Evolutionary conservation across 1,284 basidiomycete genomes (phyloP).

Genomic region (Cryptococcus sp.): DNA sequence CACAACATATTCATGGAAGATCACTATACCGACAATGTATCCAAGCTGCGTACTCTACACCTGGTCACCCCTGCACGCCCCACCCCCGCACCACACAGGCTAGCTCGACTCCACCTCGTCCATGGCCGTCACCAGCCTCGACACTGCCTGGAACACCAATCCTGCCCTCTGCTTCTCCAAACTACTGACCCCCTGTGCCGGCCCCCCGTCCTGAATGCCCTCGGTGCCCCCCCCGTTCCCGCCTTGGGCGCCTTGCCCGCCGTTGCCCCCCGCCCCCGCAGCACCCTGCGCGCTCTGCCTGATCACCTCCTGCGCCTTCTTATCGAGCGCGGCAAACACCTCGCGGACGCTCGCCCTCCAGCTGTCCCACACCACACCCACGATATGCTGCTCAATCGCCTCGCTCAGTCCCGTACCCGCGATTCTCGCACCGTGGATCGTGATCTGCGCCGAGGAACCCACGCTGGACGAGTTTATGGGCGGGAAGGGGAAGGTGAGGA

Average conservation of each 20-base stretch:
- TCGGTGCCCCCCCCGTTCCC: neutral
- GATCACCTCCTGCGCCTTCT: slow-evolving; percentile 46
- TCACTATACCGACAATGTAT: too few relatives aligned
- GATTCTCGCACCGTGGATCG: slow-evolving; percentile 44
- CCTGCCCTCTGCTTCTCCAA: slow-evolving; percentile 47
- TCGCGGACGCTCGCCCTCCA: slow-evolving; percentile 48
- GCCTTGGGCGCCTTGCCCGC: neutral
- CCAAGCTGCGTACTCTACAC: too few relatives aligned
- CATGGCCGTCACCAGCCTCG: slow-evolving; percentile 47
- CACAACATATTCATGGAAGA: too few relatives aligned
- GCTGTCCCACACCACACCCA: slow-evolving; percentile 49
- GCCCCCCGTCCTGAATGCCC: neutral
- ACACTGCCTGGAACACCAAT: slow-evolving; percentile 47
- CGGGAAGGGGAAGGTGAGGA: slow-evolving; percentile 46
- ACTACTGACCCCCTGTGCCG: slow-evolving; percentile 10
- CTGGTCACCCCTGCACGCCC: too few relatives aligned
- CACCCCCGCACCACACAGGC: too few relatives aligned
- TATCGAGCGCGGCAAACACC: slow-evolving; percentile 43
- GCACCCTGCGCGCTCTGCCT: slow-evolving; percentile 18
- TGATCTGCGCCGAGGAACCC: slow-evolving; percentile 40
- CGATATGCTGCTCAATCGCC: slow-evolving; percentile 50
- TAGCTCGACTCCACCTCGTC: slow-evolving; percentile 43
- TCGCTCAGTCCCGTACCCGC: slow-evolving; percentile 46
- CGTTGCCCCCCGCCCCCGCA: slow-evolving; percentile 4
- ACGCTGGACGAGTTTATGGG: slow-evolving; percentile 36